Evolutionary conservation across 371 early-diverging fungal genomes (phyloP).

Genomic region (Actinomortierella wolfii): DNA sequence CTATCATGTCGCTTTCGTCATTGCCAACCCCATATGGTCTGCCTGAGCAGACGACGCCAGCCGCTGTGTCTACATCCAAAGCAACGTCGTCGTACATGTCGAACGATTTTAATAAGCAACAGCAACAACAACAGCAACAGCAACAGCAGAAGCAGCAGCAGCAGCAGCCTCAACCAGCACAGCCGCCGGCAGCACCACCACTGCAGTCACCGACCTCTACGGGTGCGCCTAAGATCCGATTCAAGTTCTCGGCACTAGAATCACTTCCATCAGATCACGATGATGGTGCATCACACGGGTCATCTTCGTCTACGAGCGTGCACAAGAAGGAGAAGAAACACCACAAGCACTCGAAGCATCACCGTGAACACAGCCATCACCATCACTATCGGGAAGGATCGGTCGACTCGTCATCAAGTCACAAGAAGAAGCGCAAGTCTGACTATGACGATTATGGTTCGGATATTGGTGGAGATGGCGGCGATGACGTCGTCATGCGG

Average conservation of each 20-base stretch:
- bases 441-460: conserved; percentile 33
- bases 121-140: background rate
- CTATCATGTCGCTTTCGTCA: too few relatives aligned
- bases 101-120: background rate
- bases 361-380: background rate
- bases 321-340: too few relatives aligned
- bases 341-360: conserved; percentile 4
- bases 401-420: too few relatives aligned
- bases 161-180: background rate
- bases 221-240: conserved; percentile 40
- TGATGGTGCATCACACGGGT: background rate
- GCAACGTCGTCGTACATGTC: background rate
- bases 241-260: conserved; percentile 41
- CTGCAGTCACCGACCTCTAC: conserved; percentile 7
- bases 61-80: background rate
- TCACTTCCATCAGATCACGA: conserved; percentile 16
- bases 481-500: background rate
- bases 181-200: conserved; percentile 5
- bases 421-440: conserved; percentile 28
- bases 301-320: too few relatives aligned
- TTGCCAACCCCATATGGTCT: too few relatives aligned
- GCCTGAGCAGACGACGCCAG: background rate
- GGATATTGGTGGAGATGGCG: conserved; percentile 14
- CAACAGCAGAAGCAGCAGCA: background rate
- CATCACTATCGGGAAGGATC: conserved; percentile 11